Evolutionary conservation across 345 rosid genomes (phyloP).

Genomic region (Jatropha curcas): DNA sequence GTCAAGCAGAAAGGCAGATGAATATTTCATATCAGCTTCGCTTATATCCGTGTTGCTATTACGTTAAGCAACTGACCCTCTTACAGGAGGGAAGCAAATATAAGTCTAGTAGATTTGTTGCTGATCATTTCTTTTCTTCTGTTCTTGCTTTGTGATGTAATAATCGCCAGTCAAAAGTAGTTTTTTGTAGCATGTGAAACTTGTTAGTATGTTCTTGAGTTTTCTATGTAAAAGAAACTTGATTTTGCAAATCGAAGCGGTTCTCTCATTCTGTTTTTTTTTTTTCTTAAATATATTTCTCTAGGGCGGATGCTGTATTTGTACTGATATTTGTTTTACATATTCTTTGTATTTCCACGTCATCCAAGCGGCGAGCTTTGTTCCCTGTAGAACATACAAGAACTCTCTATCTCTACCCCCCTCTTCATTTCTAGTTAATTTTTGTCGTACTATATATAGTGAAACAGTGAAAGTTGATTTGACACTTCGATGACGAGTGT

Average conservation of each 20-base stretch:
- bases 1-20: not conserved
- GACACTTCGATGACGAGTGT: not conserved
- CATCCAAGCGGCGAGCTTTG: not conserved
- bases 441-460: not conserved
- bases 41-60: not conserved
- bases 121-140: not conserved
- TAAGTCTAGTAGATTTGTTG: slow-evolving; percentile 19
- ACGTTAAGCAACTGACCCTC: slow-evolving; percentile 1
- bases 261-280: not conserved
- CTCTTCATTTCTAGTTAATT: not conserved
- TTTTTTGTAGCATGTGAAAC: not conserved
- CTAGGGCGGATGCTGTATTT: not conserved
- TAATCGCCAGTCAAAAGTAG: not conserved
- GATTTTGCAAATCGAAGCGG: not conserved
- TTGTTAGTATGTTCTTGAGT: not conserved
- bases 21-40: not conserved
- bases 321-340: not conserved
- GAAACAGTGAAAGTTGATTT: not conserved
- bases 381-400: not conserved
- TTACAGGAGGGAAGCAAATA: slow-evolving; percentile 3
- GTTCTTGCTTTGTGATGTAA: slow-evolving; percentile 16
- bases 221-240: not conserved
- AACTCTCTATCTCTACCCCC: not conserved
- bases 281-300: too few species aligned
- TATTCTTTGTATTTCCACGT: not conserved